phyloP scores from a whole-genome alignment of 108 stramenopile genomes.

The Stephanodiscus triporus region DNA sequence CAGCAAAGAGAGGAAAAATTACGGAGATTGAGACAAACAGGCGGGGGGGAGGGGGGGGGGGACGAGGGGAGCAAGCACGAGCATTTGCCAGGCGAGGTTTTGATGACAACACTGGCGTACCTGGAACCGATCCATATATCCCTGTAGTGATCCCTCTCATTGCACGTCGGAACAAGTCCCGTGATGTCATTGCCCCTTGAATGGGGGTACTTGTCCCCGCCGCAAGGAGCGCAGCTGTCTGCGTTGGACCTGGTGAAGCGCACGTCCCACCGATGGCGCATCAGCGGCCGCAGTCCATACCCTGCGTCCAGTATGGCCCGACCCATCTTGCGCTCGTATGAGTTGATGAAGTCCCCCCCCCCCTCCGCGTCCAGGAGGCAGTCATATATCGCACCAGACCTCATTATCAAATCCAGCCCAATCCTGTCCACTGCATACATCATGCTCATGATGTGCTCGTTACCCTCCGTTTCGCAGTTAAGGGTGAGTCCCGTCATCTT shows the following conservation, averaged over 20 bases:
- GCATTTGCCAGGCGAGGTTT: too few species aligned
- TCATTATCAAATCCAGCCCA: slow-evolving; percentile 12
- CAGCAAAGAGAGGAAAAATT: too few species aligned
- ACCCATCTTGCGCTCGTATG: slow-evolving; percentile 32
- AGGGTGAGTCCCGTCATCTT: slow-evolving; percentile 30
- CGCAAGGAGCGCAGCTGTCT: background rate
- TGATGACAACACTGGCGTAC: background rate
- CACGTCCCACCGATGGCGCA: background rate
- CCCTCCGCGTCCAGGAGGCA: background rate
- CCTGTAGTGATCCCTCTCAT: background rate
- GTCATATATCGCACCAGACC: slow-evolving; percentile 24
- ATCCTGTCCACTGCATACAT: slow-evolving; percentile 23
- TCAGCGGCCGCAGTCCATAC: slow-evolving; percentile 9
- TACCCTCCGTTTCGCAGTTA: slow-evolving; percentile 12
- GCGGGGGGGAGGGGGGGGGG: too few species aligned
- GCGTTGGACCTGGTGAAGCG: background rate
- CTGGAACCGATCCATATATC: slow-evolving; percentile 11
- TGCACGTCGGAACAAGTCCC: background rate
- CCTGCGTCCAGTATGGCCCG: slow-evolving; percentile 13
- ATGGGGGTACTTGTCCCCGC: background rate
- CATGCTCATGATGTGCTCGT: slow-evolving; percentile 29
- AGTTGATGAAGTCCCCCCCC: background rate
- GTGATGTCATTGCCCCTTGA: background rate
- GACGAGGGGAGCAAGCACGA: background rate
- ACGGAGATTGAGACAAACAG: background rate